Percentiles rank a stretch among this genome's conserved stretches.
These are phyloP conservation scores for Candida khao-thaluensis DNA, from an alignment of 805 yeast genomes.

Conservation along the genomic window DNA sequence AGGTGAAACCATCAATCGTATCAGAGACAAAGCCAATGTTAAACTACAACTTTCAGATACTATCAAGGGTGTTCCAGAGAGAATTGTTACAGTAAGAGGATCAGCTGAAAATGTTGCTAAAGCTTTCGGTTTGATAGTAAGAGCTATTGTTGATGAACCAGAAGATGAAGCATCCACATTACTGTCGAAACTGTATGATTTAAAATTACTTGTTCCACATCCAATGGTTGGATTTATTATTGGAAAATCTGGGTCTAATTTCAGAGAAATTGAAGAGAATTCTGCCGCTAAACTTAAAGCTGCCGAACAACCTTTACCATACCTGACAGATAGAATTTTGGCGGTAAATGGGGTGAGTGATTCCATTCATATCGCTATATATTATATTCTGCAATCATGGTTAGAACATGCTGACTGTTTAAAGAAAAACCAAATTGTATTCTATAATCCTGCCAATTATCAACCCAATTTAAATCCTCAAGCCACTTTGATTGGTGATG, in stretches of 20 bases:
- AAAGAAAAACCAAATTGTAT: constrained; percentile 54
- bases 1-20: constrained; percentile 68
- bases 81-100: constrained; percentile 74
- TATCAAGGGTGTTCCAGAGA: constrained; percentile 65
- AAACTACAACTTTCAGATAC: constrained; percentile 73
- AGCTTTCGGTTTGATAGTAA: constrained; percentile 72
- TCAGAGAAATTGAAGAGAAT: constrained; percentile 77
- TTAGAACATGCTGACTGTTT: constrained; percentile 54
- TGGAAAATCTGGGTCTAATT: constrained; percentile 71
- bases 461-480: constrained; percentile 15
- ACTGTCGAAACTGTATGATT: constrained; percentile 51
- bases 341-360: constrained; percentile 78
- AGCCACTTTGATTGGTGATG: constrained; percentile 12
- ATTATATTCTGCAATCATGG: constrained; percentile 68
- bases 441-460: constrained; percentile 57
- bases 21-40: constrained; percentile 62
- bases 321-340: constrained; percentile 74
- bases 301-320: constrained; percentile 67
- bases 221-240: constrained; percentile 77
- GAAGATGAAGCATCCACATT: constrained; percentile 60
- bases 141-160: constrained; percentile 66
- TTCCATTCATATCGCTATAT: constrained; percentile 81
- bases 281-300: constrained; percentile 79
- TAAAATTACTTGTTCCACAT: constrained; percentile 72
- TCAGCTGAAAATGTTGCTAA: constrained; percentile 75